Evolutionary conservation across 495 filamentous ascomycete species (phyloP), one percentile per base, ranked within the genome.

Genomic region (Trichoderma erinaceum): DNA sequence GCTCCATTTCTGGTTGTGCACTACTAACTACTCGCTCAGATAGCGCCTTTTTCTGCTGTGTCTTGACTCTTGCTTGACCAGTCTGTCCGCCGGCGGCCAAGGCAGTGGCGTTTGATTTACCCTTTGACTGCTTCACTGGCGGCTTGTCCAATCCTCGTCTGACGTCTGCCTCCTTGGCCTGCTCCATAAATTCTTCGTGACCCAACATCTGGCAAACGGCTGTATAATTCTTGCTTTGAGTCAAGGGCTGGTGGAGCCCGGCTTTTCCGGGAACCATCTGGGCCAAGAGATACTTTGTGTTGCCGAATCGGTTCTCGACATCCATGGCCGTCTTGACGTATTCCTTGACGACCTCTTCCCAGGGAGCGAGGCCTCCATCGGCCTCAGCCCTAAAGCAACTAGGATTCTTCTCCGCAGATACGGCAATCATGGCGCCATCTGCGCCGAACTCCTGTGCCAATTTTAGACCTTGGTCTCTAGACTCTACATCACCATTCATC

Each of bases 401-500:
- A 23, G 92, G 85, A 71, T 99, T 98, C 68, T 86, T 80, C 80
- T 98, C 95, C 0, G 95, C 95, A 8, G 90, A 83, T 3, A 90
- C 94, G 13, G 95, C 96, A 73, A 99, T 97, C 95, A 99, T 99
- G 63, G 91, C 94, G 16, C 93, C 95, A 72, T 98, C 95, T 3
- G 90, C 91, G 5, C 88, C 89, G 71, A 83, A 96, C 73, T 97
- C 88, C 18, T 81, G 63, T 66, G 91, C 86, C 21, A 98, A 78
- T 66, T 81, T 74, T 3, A 88, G 73, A 2, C 87, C 93, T 64
- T 95, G 77, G 43, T 88, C 86, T 41, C 90, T 82, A 18, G 80
- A 83, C 21, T 84, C 85, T 0, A 99, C 92, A 73, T 99, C 95
- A 15, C 95, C 95, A 74, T 99, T 99, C 88, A 97, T 93, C 15